Evolutionary conservation across 495 filamentous ascomycete species (phyloP).

Genomic region (Penicillium nucicola): DNA sequence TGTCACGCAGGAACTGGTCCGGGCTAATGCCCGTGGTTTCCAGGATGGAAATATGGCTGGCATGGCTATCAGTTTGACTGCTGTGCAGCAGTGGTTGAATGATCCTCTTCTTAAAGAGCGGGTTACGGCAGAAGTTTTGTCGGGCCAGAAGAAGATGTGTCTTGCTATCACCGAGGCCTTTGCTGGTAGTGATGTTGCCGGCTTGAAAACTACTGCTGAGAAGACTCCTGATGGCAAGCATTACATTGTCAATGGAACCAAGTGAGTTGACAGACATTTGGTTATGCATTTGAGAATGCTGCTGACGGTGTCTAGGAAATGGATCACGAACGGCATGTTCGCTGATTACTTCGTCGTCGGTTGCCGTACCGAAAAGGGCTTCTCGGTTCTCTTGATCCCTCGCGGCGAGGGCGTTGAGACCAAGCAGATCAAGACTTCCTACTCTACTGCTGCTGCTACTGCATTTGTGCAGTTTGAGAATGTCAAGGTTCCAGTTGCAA

Average conservation of each 20-base stretch:
- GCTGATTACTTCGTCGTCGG: conserved; percentile 81
- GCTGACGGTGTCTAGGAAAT: conserved; percentile 51
- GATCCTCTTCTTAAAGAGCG: conserved; percentile 62
- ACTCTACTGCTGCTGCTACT: conserved; percentile 76
- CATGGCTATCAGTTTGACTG: conserved; percentile 81
- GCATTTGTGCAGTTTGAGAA: conserved; percentile 82
- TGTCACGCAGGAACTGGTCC: conserved; percentile 67
- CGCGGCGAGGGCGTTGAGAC: conserved; percentile 69
- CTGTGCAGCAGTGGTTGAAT: conserved; percentile 74
- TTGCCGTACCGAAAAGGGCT: conserved; percentile 78
- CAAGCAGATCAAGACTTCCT: conserved; percentile 79
- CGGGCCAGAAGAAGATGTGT: conserved; percentile 82
- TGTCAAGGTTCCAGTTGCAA: conserved; percentile 76
- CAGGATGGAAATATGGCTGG: conserved; percentile 65
- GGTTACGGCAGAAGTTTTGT: conserved; percentile 68
- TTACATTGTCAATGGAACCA: conserved; percentile 85
- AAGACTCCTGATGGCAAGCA: conserved; percentile 81
- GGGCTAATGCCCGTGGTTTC: conserved; percentile 66
- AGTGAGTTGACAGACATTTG: conserved; percentile 32
- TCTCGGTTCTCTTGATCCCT: conserved; percentile 73
- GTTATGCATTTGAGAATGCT: background rate
- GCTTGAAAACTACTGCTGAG: conserved; percentile 73
- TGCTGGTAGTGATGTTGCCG: conserved; percentile 82
- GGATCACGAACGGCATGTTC: conserved; percentile 89
- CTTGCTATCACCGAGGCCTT: conserved; percentile 89